Base-by-base conservation (phyloP, 257 asterid genomes). In the Agastache rugosa region DNA sequence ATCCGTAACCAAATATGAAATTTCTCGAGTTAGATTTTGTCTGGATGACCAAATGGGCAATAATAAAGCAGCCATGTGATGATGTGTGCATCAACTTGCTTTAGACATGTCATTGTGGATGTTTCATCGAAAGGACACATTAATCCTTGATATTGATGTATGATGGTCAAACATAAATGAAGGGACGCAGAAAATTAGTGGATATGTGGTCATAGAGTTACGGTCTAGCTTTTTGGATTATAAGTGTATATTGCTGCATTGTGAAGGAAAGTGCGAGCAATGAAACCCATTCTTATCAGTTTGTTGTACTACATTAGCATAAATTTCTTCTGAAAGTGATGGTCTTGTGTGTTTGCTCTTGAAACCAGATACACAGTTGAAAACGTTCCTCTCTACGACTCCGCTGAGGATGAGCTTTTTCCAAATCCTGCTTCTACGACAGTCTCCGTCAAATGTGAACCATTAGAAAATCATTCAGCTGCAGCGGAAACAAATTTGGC, bases 321-420 rank as follows among this genome's bases (percentile, higher is more conserved):
- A 9, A 39, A 23, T 47, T 47, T 71, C 34, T 20, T 45, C 19
- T 47, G 35, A 39, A 73, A 41, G 69, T 44, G 11, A 48, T 68
- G 17, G 53, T 72, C 31, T 69, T 50, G 17, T 45, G 45, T 47
- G 54, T 58, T 44, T 41, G 51, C 66, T 79, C 66, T 78, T 56
- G 37, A 69, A 61, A 22, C 77, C 97, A 90, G 98, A 75, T 92
- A 92, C 81, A 64, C 84, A 25, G 98, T 92, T 74, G 96, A 95
- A 79, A 83, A 95, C 69, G 76, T 95, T 82, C 98, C 97, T 16
- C 86, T 95, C 53, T 92, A 95, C 63, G 99, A 95, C 73, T 95
- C 99, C 68, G 98, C 91, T 75, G 98, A 95, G 82, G 99, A 92
- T 81, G 97, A 89, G 54, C 87, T 87, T 67, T 78, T 83, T 53